These are phyloP conservation scores for Stagonosporopsis vannaccii DNA, from an alignment of 2,329 filamentous ascomycete genomes.

Conservation along the genomic window DNA sequence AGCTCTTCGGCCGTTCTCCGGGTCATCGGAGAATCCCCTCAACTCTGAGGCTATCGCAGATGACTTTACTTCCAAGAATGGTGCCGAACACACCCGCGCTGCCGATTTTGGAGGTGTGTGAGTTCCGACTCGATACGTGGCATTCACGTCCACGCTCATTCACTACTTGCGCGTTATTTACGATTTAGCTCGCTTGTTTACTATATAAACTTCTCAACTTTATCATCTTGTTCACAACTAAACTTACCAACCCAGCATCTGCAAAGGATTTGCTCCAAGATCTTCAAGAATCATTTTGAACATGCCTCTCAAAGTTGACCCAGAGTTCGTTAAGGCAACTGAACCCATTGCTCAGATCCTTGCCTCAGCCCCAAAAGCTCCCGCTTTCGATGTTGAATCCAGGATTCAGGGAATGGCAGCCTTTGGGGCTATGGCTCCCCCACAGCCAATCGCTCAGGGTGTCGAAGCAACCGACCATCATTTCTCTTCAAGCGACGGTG, in stretches of 20 bases:
- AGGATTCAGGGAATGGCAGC: neutral
- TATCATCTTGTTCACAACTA: too few species aligned
- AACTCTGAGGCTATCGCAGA: neutral
- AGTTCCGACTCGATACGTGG: neutral
- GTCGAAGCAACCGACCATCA: neutral
- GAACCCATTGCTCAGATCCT: neutral
- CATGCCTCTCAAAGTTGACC: slow-evolving; percentile 3
- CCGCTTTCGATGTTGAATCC: neutral
- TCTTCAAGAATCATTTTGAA: neutral
- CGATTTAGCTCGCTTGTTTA: too few species aligned
- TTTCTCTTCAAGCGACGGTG: neutral
- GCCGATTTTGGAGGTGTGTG: neutral
- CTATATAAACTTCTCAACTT: too few species aligned
- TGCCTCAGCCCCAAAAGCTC: neutral
- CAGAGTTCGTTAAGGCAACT: neutral
- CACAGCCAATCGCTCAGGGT: neutral
- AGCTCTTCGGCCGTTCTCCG: neutral
- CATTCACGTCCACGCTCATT: neutral
- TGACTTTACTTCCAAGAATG: neutral
- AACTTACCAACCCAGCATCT: too few species aligned
- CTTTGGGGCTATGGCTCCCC: neutral
- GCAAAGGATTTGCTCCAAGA: too few species aligned
- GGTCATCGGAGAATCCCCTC: neutral
- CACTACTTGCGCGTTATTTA: too few species aligned
- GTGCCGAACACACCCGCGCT: neutral